These are phyloP conservation scores for Lyophyllum decastes DNA, from an alignment of 768 basidiomycete species.

Conservation along the genomic window DNA sequence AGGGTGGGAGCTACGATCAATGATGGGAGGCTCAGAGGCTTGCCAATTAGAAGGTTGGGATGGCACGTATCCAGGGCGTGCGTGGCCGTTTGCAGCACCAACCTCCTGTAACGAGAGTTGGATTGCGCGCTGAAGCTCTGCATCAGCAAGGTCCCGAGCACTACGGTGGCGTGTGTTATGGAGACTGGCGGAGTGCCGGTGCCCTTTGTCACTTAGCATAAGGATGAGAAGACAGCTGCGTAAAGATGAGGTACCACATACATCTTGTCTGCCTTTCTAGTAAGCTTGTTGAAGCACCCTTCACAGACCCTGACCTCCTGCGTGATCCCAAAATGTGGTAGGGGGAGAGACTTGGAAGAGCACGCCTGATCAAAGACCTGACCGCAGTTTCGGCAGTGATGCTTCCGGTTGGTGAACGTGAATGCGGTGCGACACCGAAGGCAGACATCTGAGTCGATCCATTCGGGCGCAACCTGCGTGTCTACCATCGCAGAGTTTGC, in stretches of 20 bases:
- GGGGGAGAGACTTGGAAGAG: slow-evolving; percentile 77
- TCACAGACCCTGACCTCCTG: slow-evolving; percentile 96
- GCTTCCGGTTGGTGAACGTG: slow-evolving; percentile 94
- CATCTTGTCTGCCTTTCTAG: slow-evolving; percentile 61
- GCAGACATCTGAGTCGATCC: slow-evolving; percentile 96
- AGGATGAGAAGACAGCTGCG: slow-evolving; percentile 3
- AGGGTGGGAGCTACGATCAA: slow-evolving; percentile 53
- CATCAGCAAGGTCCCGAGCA: slow-evolving; percentile 70
- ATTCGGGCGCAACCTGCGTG: slow-evolving; percentile 90
- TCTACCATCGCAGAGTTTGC: slow-evolving; percentile 86
- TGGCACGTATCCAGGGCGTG: slow-evolving; percentile 70
- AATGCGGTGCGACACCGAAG: slow-evolving; percentile 90
- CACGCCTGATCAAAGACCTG: slow-evolving; percentile 95
- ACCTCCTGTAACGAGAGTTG: slow-evolving; percentile 86
- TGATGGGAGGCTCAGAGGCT: slow-evolving; percentile 71
- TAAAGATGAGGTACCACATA: slow-evolving; percentile 28
- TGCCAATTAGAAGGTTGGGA: slow-evolving; percentile 62
- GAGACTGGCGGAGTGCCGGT: slow-evolving; percentile 56
- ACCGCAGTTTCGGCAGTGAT: slow-evolving; percentile 98
- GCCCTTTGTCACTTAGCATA: slow-evolving; percentile 44
- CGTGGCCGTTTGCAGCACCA: slow-evolving; percentile 44
- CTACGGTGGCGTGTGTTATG: slow-evolving; percentile 54
- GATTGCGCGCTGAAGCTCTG: slow-evolving; percentile 92
- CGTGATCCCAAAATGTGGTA: slow-evolving; percentile 92
- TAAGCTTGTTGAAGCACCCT: slow-evolving; percentile 78